Evolutionary conservation across 140 eudicot species (phyloP).

Genomic region (Senecio squalidus): DNA sequence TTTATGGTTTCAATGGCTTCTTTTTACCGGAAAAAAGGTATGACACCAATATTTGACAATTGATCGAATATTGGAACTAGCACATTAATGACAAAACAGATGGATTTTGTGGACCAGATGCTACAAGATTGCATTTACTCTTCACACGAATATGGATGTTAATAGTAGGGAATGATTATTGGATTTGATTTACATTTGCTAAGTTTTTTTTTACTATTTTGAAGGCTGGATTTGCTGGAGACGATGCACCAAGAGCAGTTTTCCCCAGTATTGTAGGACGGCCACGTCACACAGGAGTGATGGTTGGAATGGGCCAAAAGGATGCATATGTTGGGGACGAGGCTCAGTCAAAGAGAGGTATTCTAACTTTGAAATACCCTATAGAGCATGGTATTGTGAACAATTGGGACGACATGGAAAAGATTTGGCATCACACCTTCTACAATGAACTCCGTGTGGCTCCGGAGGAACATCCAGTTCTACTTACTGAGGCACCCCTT

Average conservation of each 20-base stretch:
- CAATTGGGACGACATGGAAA: conserved; percentile 77
- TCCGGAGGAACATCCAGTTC: conserved; percentile 70
- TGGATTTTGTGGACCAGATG: neutral
- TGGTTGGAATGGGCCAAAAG: conserved; percentile 86
- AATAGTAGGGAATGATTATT: neutral
- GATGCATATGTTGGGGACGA: conserved; percentile 79
- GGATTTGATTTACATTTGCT: neutral
- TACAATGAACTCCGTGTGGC: conserved; percentile 79
- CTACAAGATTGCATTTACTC: neutral
- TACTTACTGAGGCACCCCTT: conserved; percentile 67
- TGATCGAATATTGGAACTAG: neutral
- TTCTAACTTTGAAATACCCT: conserved; percentile 61
- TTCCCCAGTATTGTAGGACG: conserved; percentile 84
- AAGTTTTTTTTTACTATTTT: neutral
- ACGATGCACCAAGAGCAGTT: conserved; percentile 83
- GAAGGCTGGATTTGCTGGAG: conserved; percentile 85
- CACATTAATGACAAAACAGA: neutral
- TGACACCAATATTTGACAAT: neutral
- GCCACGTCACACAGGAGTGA: conserved; percentile 83
- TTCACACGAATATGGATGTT: neutral
- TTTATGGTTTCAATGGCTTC: conserved; percentile 4
- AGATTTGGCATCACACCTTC: conserved; percentile 74
- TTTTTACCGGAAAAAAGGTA: neutral
- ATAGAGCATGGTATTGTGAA: conserved; percentile 70
- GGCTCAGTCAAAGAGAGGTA: conserved; percentile 80